phyloP scores from a whole-genome alignment of 2,329 filamentous ascomycete species.

The Stagonosporopsis rhizophila region DNA sequence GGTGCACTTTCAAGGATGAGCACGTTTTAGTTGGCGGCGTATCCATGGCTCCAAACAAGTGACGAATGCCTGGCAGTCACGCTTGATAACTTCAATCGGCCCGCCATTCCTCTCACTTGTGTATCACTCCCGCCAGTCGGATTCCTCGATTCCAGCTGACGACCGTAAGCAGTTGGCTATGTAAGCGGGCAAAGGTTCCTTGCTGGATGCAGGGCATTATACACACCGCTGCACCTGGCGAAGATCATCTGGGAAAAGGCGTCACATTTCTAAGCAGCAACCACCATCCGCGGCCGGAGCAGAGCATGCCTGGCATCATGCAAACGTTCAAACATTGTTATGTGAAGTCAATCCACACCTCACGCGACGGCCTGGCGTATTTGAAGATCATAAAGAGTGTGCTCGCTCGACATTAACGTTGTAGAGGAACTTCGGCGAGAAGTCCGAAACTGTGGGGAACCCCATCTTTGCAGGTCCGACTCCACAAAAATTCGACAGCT shows the following conservation, averaged over 20 bases:
- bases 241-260: conserved; percentile 9
- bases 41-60: too few species aligned
- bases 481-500: conserved; percentile 7
- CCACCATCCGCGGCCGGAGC: conserved; percentile 16
- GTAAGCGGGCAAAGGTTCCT: background rate
- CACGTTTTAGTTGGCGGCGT: too few species aligned
- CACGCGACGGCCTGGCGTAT: background rate
- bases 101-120: background rate
- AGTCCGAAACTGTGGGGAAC: conserved; percentile 17
- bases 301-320: background rate
- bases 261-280: conserved; percentile 11
- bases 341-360: background rate
- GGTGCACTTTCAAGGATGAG: too few species aligned
- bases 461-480: conserved; percentile 10
- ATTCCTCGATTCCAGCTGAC: background rate
- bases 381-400: background rate
- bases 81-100: too few species aligned
- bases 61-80: too few species aligned
- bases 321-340: background rate
- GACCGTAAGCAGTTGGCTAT: background rate
- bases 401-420: background rate
- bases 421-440: conserved; percentile 8
- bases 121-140: background rate
- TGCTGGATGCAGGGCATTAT: background rate
- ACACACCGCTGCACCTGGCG: background rate